These are phyloP conservation scores for Cucurbita ficifolia DNA, from an alignment of 306 rosid species.

Conservation along the genomic window DNA sequence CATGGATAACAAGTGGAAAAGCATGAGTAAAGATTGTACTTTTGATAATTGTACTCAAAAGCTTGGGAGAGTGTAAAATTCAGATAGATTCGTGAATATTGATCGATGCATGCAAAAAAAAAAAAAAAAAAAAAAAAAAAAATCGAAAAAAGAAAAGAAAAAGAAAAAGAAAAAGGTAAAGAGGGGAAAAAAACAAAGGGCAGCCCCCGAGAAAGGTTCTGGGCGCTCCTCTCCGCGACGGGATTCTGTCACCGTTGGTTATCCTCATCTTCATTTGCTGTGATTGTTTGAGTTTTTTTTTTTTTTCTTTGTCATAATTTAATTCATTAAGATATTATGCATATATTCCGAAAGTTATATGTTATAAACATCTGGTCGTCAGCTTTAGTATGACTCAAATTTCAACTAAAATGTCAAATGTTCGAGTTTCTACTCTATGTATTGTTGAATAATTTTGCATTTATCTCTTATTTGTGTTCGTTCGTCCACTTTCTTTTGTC, in stretches of 20 bases:
- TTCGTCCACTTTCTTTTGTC: no score
- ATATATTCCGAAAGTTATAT: no score
- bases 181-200: background rate
- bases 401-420: no score
- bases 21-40: conserved; percentile 19
- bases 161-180: background rate
- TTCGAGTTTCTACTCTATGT: no score
- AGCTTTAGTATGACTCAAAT: no score
- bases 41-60: conserved; percentile 4
- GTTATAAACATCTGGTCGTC: no score
- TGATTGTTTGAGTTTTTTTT: no score
- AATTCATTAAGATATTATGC: no score
- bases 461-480: no score
- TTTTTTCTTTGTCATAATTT: no score
- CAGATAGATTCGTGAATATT: conserved; percentile 27
- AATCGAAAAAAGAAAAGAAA: background rate
- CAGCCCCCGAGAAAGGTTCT: conserved; percentile 24
- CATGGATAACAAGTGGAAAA: background rate
- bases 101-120: conserved; percentile 15
- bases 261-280: background rate
- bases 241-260: background rate
- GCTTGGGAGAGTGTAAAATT: conserved; percentile 1
- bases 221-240: background rate
- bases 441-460: no score
- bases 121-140: background rate